Base-by-base conservation (phyloP, 805 yeast species). In the Candida golubevii region DNA sequence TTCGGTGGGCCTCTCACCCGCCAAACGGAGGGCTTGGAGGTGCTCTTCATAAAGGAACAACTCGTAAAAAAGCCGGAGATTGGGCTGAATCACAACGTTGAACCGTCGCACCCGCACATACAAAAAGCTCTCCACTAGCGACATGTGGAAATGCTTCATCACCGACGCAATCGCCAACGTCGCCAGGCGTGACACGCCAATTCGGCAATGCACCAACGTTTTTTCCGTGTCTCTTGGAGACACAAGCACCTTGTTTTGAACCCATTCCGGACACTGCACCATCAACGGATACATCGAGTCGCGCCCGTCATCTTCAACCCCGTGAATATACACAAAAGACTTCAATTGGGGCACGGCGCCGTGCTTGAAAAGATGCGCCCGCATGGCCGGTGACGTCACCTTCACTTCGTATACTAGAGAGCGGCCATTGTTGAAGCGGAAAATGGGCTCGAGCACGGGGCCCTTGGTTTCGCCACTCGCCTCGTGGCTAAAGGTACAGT, bases 271-370 rank as follows among this genome's bases (percentile, higher is more conserved):
- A 33, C 67, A 56, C 18, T 57, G 57, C 7, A 55, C 48, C 29
- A 68, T 52, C 27, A 67, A 51, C 11, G 60, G 61, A 11, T 54
- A 45, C 9, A 68, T 50, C 14, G 67, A 58, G 50, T 67, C 71
- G 41, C 57, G 62, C 5, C 74, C 74, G 50, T 68, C 72, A 44
- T 68, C 74, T 37, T 64, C 63, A 28, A 67, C 44, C 46, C 66
- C 65, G 40, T 63, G 56, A 26, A 68, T 65, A 47, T 56, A 68
- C 3, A 67, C 47, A 12, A 59, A 42, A 8, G 53, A 46, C 33
- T 46, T 45, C 12, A 56, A 31, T 8, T 45, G 36, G 6, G 55
- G 58, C 27, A 43, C 45, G n/a, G 41, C 39, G 6, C 26, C 42
- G 14, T 29, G 32, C 23, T 36, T 34, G 31, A 48, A 45, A 9